A percentile compares a stretch with the other conserved stretches of the same genome.
Evolutionary conservation across 2,329 filamentous ascomycete species (phyloP).

Genomic region (Aaosphaeria pasadenensis): DNA sequence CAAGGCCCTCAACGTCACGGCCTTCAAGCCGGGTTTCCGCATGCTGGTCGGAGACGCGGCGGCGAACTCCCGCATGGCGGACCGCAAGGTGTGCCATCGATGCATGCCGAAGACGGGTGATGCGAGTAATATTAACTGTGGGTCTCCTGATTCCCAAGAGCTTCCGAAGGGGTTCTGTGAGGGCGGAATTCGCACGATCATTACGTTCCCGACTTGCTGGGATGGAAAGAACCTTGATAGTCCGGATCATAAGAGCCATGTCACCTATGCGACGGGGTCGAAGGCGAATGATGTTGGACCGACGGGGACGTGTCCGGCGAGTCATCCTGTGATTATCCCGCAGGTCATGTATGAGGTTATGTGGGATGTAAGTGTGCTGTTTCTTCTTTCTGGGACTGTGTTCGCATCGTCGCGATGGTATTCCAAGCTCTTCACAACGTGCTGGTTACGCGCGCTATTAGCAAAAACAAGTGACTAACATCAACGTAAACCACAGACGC

Average conservation of each 20-base stretch:
- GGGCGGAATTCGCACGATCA: constrained; percentile 58
- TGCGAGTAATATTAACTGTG: constrained; percentile 20
- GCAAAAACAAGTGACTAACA: neutral
- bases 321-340: constrained; percentile 24
- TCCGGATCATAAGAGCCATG: constrained; percentile 61
- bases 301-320: constrained; percentile 21
- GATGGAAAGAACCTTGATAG: constrained; percentile 59
- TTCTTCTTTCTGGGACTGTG: constrained; percentile 1
- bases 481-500: constrained; percentile 8
- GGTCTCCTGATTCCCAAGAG: constrained; percentile 13
- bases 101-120: constrained; percentile 21
- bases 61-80: neutral
- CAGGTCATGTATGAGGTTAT: constrained; percentile 31
- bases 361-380: constrained; percentile 19
- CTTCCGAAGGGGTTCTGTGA: constrained; percentile 44
- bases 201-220: constrained; percentile 74
- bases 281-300: constrained; percentile 20
- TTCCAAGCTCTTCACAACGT: neutral
- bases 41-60: constrained; percentile 11
- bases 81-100: constrained; percentile 21
- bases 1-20: constrained; percentile 34
- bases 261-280: constrained; percentile 47
- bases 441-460: neutral
- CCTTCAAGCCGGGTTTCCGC: constrained; percentile 58
- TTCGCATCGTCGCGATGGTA: neutral